Percentiles rank a stretch among this genome's conserved stretches.
phyloP scores from a whole-genome alignment of 2,329 filamentous ascomycete genomes.

The Aureobasidium sp. region DNA sequence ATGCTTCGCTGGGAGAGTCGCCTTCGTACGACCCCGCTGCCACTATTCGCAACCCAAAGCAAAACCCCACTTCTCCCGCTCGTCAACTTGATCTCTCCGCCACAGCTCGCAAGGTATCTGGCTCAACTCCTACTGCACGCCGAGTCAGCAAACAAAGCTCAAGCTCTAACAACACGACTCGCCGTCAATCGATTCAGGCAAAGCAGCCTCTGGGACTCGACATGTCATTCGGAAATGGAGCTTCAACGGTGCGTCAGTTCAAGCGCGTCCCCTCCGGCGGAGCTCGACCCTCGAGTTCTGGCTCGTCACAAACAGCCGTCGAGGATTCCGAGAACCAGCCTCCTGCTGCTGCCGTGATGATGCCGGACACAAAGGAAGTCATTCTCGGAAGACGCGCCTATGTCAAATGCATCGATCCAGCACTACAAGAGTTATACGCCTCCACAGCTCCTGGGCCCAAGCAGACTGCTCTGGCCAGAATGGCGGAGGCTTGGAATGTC shows the following conservation, averaged over 20 bases:
- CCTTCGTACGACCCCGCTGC: conserved; percentile 24
- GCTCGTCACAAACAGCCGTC: conserved; percentile 17
- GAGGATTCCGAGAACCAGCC: conserved; percentile 59
- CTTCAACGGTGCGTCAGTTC: conserved; percentile 87
- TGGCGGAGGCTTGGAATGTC: conserved; percentile 78
- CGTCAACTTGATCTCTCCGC: conserved; percentile 28
- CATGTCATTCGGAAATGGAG: conserved; percentile 87
- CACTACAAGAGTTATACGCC: conserved; percentile 79
- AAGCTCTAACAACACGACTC: conserved; percentile 36
- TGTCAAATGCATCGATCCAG: conserved; percentile 71
- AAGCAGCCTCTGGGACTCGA: conserved; percentile 82
- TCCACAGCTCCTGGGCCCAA: conserved; percentile 60
- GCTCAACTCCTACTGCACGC: conserved; percentile 28
- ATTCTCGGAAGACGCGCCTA: conserved; percentile 75
- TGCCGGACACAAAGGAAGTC: conserved; percentile 59
- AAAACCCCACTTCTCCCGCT: conserved; percentile 25
- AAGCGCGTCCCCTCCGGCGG: conserved; percentile 62
- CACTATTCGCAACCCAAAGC: conserved; percentile 33
- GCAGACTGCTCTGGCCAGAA: conserved; percentile 71
- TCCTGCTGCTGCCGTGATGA: conserved; percentile 31
- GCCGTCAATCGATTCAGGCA: conserved; percentile 35
- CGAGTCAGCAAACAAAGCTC: conserved; percentile 29
- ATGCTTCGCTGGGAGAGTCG: conserved; percentile 36
- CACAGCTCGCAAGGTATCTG: conserved; percentile 32
- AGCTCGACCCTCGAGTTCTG: conserved; percentile 18